Base-by-base conservation (phyloP, 208 protist genomes). In the Lotmaria passim region DNA sequence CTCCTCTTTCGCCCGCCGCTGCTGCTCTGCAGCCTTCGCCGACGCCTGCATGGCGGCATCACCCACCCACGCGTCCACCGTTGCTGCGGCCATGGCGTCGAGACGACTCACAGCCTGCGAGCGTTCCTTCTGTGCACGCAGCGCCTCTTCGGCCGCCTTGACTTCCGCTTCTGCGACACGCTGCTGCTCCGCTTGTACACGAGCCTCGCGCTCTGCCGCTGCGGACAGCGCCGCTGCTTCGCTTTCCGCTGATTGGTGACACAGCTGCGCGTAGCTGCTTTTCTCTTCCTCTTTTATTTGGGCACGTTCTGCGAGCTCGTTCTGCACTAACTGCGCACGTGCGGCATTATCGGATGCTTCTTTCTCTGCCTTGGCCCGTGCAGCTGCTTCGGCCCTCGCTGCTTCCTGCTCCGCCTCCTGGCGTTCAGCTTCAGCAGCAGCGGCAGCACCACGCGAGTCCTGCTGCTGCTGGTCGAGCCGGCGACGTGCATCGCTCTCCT, bases 1-100 rank as follows among this genome's bases (percentile, higher is more conserved):
- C 55, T 46, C 62, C 30, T 60, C 65, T 41, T 60, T 44, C 21
- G 23, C 33, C 21, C 14, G 11, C 24, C 8, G 51, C 43, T 62
- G 15, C 2, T 6, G 34, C 21, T 36, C 64, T 10, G 50, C 33
- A 14, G 34, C 26, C 17, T 14, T 31, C 12, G 39, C 39, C 33
- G 64, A 36, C 23, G 30, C 51, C 51, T 19, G 28, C 51, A 31
- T 8, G 7, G 31, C 60, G 12, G 28, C 17, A 30, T 56, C 46
- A 5, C 33, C 30, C 46, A 43, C 31, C 43, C 23, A 43, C 41
- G 7, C 60, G 19, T 28, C 28, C n/a, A 36, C 4, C 11, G 23
- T 6, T 51, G 12, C 4, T 4, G 11, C 24, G 1, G 51, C 15
- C 28, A 38, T 5, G 51, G 7, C 4, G 6, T 56, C 30, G 3